These are phyloP conservation scores for Cocos nucifera DNA, from an alignment of 176 grass and related monocot species.

Conservation along the genomic window DNA sequence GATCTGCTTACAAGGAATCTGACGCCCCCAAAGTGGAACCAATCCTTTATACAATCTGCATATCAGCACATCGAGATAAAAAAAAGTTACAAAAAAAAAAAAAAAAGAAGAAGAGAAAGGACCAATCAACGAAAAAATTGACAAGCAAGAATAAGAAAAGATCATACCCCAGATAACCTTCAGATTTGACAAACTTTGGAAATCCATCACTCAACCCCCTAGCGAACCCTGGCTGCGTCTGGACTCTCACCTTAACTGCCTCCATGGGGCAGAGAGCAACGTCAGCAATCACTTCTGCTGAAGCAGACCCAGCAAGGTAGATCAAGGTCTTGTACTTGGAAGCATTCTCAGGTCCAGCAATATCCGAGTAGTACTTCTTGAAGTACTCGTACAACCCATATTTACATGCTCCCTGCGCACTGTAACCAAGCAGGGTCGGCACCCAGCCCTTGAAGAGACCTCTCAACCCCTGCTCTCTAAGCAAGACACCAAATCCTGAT, in stretches of 20 bases:
- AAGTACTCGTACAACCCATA: conserved; percentile 97
- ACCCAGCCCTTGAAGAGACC: conserved; percentile 94
- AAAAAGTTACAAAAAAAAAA: background rate
- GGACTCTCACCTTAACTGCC: conserved; percentile 95
- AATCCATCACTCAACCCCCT: conserved; percentile 89
- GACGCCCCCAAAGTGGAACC: conserved; percentile 17
- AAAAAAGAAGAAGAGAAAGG: background rate
- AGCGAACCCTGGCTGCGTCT: conserved; percentile 94
- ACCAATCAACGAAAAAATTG: background rate
- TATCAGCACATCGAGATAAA: too few relatives aligned
- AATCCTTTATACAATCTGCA: conserved; percentile 21
- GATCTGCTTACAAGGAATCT: conserved; percentile 14
- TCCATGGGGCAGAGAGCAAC: conserved; percentile 93
- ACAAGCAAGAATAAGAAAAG: too few relatives aligned
- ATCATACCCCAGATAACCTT: conserved; percentile 65
- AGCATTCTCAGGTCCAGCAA: conserved; percentile 84
- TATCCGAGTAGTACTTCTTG: conserved; percentile 98
- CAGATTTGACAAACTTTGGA: conserved; percentile 78
- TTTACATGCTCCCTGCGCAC: conserved; percentile 93
- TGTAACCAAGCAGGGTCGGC: conserved; percentile 90
- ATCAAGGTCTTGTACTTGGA: conserved; percentile 94
- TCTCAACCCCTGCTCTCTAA: conserved; percentile 78
- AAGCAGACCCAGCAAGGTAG: conserved; percentile 93
- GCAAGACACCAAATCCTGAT: conserved; percentile 76
- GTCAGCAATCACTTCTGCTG: conserved; percentile 98